These are phyloP conservation scores for Alternaria longipes DNA, from an alignment of 2,329 filamentous ascomycete genomes.

Conservation along the genomic window DNA sequence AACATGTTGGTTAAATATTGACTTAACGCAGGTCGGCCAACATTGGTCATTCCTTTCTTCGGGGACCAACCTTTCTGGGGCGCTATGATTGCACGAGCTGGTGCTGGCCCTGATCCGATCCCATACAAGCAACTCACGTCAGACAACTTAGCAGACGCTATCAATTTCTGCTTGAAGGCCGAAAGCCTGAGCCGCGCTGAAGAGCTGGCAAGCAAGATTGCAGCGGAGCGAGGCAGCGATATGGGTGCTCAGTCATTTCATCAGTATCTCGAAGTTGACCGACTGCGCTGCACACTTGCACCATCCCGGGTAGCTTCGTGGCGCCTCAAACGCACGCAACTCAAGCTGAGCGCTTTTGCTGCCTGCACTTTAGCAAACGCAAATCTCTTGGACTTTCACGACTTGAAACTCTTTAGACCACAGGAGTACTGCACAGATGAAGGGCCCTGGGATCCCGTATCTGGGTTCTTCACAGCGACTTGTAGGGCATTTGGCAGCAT, in stretches of 20 bases:
- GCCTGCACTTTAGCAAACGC: slow-evolving; percentile 32
- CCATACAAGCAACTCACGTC: slow-evolving; percentile 52
- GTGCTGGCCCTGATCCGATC: slow-evolving; percentile 62
- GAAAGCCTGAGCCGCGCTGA: slow-evolving; percentile 34
- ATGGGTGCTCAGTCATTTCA: slow-evolving; percentile 39
- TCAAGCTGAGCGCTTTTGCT: slow-evolving; percentile 36
- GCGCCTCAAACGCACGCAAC: slow-evolving; percentile 32
- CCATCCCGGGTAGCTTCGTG: slow-evolving; percentile 36
- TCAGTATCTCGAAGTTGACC: slow-evolving; percentile 35
- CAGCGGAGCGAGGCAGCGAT: slow-evolving; percentile 34
- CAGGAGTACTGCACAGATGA: slow-evolving; percentile 26
- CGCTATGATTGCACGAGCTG: slow-evolving; percentile 59
- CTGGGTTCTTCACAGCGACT: slow-evolving; percentile 58
- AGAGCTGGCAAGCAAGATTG: slow-evolving; percentile 37
- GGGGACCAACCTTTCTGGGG: slow-evolving; percentile 66
- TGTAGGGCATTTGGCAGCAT: slow-evolving; percentile 65
- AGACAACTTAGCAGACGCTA: slow-evolving; percentile 57
- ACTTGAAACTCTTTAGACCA: slow-evolving; percentile 31
- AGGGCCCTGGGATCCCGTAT: slow-evolving; percentile 29
- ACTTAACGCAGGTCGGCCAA: slow-evolving; percentile 78
- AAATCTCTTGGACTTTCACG: slow-evolving; percentile 22
- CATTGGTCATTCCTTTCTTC: slow-evolving; percentile 82
- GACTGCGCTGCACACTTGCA: slow-evolving; percentile 32
- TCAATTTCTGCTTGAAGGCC: slow-evolving; percentile 56
- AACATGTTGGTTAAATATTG: neutral